Base-by-base conservation (phyloP, 1,139 yeast genomes). In the Nakaseomyces delphensis region DNA sequence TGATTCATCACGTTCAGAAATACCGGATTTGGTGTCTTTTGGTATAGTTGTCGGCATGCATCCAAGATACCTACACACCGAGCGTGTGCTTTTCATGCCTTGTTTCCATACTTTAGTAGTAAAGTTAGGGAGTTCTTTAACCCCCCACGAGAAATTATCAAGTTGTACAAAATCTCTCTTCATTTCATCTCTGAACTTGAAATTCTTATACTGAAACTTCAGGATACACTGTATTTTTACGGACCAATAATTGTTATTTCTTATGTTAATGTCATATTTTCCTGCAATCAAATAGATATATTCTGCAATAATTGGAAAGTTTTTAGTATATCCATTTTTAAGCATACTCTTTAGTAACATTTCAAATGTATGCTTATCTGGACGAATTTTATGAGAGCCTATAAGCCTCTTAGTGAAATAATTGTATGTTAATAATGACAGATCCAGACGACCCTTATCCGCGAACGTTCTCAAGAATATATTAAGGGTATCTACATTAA, bases 271-370 rank as follows among this genome's bases (percentile, higher is more conserved):
- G 35, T 20, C 32, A 19, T 25, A 39, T 27, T 27, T 23, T 11
- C 18, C 38, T 24, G 32, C 31, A 6, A 23, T 10, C 14, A 11
- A 33, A 16, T 45, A 42, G 5, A 57, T 25, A 38, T 46, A 51
- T 28, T 48, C 38, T 5, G 52, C 46, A 10, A 60, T 40, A 1
- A 53, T 46, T 0, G 52, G 30, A 21, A 59, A 55, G 35, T 62
- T 55, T 16, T 52, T 45, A 13, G 60, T 57, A 33, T 59, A 55
- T 0, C 66, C 68, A 27, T 62, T 53, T 19, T 55, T 56, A 2
- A 62, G 60, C 3, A 65, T 37, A 6, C 62, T 41, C 42, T 65
- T 65, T 52, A 64, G 63, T 2, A 67, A 45, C 40, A 63, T 46
- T 15, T 59, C 60, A 39, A 65, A 65, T 0, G 60, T 49, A 2